phyloP scores from a whole-genome alignment of 441 rosid genomes.

The Mallotus repandus region DNA sequence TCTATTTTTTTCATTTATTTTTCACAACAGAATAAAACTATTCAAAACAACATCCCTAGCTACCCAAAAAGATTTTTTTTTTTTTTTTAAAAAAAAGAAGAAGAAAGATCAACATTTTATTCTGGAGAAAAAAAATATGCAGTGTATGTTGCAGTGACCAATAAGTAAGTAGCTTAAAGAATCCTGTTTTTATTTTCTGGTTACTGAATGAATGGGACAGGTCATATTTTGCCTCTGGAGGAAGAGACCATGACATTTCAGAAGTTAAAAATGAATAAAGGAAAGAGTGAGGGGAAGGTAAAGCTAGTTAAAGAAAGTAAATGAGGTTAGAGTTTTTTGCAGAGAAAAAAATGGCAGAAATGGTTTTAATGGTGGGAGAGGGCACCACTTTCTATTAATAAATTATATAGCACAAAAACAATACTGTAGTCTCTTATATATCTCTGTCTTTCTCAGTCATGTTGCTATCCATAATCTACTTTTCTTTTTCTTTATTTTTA shows the following conservation, averaged over 20 bases:
- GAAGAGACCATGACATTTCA: constrained; percentile 50
- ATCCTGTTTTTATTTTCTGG: constrained; percentile 25
- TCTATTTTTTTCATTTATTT: constrained; percentile 7
- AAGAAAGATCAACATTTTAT: too few relatives aligned
- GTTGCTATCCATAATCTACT: constrained; percentile 36
- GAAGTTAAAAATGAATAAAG: constrained; percentile 11
- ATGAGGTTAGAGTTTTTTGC: constrained; percentile 28
- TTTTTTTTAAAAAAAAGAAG: too few relatives aligned
- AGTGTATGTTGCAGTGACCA: constrained; percentile 19
- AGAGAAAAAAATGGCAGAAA: constrained; percentile 28
- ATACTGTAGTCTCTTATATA: not conserved
- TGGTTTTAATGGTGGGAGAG: constrained; percentile 21
- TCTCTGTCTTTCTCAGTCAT: constrained; percentile 24
- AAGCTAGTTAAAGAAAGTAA: constrained; percentile 31
- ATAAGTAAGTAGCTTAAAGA: constrained; percentile 34
- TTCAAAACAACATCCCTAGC: too few relatives aligned
- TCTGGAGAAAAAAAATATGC: too few relatives aligned
- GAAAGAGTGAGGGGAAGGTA: not conserved
- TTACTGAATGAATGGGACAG: constrained; percentile 53
- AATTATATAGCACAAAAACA: constrained; percentile 19
- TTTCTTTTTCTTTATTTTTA: too few relatives aligned
- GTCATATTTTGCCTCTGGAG: constrained; percentile 39
- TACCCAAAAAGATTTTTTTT: too few relatives aligned
- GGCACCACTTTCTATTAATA: constrained; percentile 9
- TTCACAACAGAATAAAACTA: not conserved